These are phyloP conservation scores for Sordariomycetes sp. DNA, from an alignment of 2,329 filamentous ascomycete species.

Conservation along the genomic window DNA sequence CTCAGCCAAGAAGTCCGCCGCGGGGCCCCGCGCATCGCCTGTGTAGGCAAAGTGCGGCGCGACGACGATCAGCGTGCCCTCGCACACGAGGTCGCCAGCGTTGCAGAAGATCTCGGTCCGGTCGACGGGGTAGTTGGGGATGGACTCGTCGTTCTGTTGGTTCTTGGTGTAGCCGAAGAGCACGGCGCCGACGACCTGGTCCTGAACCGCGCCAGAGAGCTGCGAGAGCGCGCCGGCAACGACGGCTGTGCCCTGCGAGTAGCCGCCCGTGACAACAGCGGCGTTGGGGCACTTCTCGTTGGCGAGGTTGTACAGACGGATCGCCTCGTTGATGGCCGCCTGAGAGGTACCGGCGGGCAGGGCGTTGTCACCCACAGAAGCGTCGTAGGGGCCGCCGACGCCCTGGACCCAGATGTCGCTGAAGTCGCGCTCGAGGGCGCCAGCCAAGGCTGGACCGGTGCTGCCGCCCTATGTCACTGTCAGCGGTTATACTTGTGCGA, in stretches of 20 bases:
- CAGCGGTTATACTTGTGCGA: background rate
- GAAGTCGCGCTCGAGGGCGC: conserved; percentile 17
- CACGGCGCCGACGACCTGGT: conserved; percentile 25
- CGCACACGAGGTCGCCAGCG: conserved; percentile 24
- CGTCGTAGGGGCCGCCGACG: conserved; percentile 29
- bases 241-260: conserved; percentile 33
- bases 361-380: conserved; percentile 22
- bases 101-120: conserved; percentile 28
- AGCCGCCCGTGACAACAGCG: conserved; percentile 30
- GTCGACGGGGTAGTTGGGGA: conserved; percentile 24
- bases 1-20: conserved; percentile 2
- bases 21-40: conserved; percentile 6
- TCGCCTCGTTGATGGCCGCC: conserved; percentile 29
- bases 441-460: conserved; percentile 18
- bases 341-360: conserved; percentile 24
- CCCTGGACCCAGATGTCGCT: conserved; percentile 31
- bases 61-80: conserved; percentile 24
- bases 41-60: conserved; percentile 22
- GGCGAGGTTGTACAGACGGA: conserved; percentile 27
- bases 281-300: conserved; percentile 32
- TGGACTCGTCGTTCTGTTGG: conserved; percentile 26
- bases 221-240: conserved; percentile 26
- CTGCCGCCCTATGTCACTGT: conserved; percentile 11
- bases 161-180: conserved; percentile 34
- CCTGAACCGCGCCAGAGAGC: conserved; percentile 16